Conservation (phyloP, 2,329 filamentous ascomycete species). For the Pleomassaria siparia region DNA sequence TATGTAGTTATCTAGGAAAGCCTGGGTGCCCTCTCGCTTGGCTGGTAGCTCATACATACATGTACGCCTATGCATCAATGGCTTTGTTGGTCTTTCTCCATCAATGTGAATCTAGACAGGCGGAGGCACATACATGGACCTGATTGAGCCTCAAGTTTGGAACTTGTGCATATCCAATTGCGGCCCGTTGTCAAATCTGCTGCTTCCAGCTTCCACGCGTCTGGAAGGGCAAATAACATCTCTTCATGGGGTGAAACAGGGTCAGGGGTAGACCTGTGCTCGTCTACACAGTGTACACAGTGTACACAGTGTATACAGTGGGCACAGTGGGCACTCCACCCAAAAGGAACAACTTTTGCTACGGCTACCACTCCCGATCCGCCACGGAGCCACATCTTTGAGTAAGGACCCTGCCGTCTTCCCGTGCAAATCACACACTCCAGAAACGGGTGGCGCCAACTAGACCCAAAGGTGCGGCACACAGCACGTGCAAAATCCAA, state of each 20-base stretch:
- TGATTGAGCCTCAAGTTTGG: constrained; percentile 25
- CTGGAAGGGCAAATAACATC: constrained; percentile 23
- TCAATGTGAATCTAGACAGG: constrained; percentile 14
- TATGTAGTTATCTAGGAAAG: constrained; percentile 3
- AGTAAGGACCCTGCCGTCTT: constrained; percentile 21
- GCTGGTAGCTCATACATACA: constrained; percentile 17
- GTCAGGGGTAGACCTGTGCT: constrained; percentile 20
- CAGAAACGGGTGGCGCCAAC: constrained; percentile 26
- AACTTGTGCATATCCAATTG: constrained; percentile 6
- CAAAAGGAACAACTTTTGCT: constrained; percentile 21
- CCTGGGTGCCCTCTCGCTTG: constrained; percentile 9
- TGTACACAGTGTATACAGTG: too few species aligned
- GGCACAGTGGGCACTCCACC: constrained; percentile 15
- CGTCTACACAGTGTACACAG: too few species aligned
- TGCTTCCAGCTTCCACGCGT: constrained; percentile 23
- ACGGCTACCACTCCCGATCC: constrained; percentile 24
- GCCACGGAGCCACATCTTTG: constrained; percentile 19
- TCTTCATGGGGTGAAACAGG: constrained; percentile 25
- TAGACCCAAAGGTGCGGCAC: constrained; percentile 25
- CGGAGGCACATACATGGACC: constrained; percentile 9
- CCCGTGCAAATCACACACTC: constrained; percentile 34
- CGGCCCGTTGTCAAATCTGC: constrained; percentile 10
- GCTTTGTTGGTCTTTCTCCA: constrained; percentile 13
- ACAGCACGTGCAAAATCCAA: constrained; percentile 19
- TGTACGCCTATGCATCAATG: constrained; percentile 13